Evolutionary conservation across 2,329 filamentous ascomycete species (phyloP).

Genomic region (Didymella arachidicola): DNA sequence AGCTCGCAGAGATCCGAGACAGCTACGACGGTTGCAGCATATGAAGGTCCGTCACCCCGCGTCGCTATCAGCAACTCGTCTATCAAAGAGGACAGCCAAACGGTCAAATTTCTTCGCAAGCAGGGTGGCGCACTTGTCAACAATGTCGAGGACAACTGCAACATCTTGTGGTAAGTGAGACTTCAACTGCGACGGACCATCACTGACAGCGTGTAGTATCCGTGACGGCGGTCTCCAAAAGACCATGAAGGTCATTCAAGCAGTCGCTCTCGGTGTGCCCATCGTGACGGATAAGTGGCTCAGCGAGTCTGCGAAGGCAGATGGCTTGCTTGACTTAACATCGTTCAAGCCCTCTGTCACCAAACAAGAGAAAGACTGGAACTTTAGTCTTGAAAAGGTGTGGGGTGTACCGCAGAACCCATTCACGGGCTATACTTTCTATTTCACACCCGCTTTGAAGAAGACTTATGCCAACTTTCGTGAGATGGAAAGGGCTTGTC

Average conservation of each 20-base stretch:
- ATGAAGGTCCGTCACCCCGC: conserved; percentile 37
- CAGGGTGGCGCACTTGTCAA: conserved; percentile 43
- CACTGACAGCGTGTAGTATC: conserved; percentile 46
- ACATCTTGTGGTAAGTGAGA: conserved; percentile 43
- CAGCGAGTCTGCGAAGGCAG: conserved; percentile 47
- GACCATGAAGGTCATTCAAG: conserved; percentile 56
- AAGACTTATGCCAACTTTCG: conserved; percentile 43
- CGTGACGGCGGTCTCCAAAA: conserved; percentile 50
- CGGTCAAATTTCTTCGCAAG: conserved; percentile 47
- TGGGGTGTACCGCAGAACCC: conserved; percentile 48
- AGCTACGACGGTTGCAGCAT: conserved; percentile 21
- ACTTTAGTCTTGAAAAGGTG: conserved; percentile 45
- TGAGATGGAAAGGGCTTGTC: conserved; percentile 51
- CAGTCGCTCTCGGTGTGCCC: conserved; percentile 53
- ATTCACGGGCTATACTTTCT: conserved; percentile 59
- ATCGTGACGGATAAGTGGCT: conserved; percentile 60
- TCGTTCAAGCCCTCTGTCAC: conserved; percentile 46
- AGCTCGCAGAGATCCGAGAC: conserved; percentile 31
- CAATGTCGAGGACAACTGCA: conserved; percentile 43
- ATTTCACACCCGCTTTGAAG: conserved; percentile 55
- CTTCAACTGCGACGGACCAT: not conserved
- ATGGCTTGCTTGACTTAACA: conserved; percentile 46
- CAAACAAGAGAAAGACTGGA: conserved; percentile 51
- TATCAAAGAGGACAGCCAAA: conserved; percentile 31
- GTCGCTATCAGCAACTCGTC: conserved; percentile 47